phyloP scores from a whole-genome alignment of 768 basidiomycete species.

The Tephrocybe sp. region DNA sequence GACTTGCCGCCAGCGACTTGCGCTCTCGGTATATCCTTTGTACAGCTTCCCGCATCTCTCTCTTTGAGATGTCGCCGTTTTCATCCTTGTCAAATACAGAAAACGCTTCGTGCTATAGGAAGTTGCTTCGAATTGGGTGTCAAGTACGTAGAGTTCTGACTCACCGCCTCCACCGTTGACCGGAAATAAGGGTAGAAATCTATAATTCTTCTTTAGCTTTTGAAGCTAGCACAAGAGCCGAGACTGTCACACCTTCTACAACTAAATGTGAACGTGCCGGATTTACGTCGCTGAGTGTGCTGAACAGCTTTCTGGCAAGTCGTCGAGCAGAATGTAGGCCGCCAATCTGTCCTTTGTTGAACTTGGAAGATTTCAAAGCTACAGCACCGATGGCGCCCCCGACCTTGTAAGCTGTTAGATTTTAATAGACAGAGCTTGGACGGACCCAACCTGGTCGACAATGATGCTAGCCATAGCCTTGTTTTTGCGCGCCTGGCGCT shows the following conservation, averaged over 20 bases:
- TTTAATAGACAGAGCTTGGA: background rate
- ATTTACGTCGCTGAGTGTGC: conserved; percentile 53
- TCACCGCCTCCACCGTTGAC: conserved; percentile 66
- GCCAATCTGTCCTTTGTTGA: conserved; percentile 54
- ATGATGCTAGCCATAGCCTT: conserved; percentile 63
- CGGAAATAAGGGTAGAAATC: conserved; percentile 81
- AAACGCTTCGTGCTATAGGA: conserved; percentile 60
- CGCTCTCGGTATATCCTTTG: conserved; percentile 78
- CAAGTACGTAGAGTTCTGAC: conserved; percentile 16
- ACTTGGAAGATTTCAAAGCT: conserved; percentile 62
- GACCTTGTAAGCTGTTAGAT: conserved; percentile 26
- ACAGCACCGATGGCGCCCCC: conserved; percentile 69
- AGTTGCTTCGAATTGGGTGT: conserved; percentile 8
- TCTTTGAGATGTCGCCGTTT: conserved; percentile 78
- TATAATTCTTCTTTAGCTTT: conserved; percentile 20
- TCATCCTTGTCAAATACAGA: conserved; percentile 73
- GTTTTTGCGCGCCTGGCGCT: conserved; percentile 34
- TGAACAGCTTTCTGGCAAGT: conserved; percentile 68
- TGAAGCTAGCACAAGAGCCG: background rate
- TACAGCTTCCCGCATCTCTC: conserved; percentile 81
- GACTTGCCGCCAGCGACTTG: conserved; percentile 63
- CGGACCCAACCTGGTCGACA: conserved; percentile 54
- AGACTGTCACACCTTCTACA: conserved; percentile 51
- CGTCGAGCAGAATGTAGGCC: conserved; percentile 61
- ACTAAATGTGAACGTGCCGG: conserved; percentile 60